Evolutionary conservation across 2,329 filamentous ascomycete genomes (phyloP).

Genomic region (Beauveria bassiana): DNA sequence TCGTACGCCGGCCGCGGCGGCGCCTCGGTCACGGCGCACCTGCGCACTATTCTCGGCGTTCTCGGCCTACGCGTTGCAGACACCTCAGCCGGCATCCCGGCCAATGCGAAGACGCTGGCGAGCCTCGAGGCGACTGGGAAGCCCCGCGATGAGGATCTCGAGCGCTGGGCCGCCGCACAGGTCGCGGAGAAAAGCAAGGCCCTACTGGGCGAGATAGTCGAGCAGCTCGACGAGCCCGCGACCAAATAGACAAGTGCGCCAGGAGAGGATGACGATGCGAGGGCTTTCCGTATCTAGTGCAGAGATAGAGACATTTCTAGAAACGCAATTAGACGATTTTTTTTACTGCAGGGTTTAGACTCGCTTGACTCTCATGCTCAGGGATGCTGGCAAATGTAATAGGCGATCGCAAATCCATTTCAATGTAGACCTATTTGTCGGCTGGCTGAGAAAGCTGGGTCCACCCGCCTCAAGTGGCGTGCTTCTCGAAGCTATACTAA

Average conservation of each 20-base stretch:
- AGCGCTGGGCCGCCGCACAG: constrained; percentile 1
- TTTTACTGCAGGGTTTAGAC: no score
- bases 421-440: no score
- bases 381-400: no score
- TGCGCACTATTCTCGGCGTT: not conserved
- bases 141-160: constrained; percentile 3
- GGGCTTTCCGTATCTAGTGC: not conserved
- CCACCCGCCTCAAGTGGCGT: no score
- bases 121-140: not conserved
- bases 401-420: no score
- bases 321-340: no score
- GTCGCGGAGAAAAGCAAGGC: constrained; percentile 1
- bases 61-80: not conserved
- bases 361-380: no score
- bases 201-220: constrained; percentile 3
- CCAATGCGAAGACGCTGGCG: constrained; percentile 3
- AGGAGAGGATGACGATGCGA: no score
- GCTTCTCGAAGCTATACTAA: no score
- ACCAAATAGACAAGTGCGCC: not conserved
- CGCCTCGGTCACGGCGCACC: not conserved
- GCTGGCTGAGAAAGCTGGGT: no score
- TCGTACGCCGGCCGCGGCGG: constrained; percentile 43
- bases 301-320: no score
- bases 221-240: not conserved
- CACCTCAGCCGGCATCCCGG: not conserved